phyloP scores from a whole-genome alignment of 2,329 filamentous ascomycete genomes.

The Xylaria sp. region DNA sequence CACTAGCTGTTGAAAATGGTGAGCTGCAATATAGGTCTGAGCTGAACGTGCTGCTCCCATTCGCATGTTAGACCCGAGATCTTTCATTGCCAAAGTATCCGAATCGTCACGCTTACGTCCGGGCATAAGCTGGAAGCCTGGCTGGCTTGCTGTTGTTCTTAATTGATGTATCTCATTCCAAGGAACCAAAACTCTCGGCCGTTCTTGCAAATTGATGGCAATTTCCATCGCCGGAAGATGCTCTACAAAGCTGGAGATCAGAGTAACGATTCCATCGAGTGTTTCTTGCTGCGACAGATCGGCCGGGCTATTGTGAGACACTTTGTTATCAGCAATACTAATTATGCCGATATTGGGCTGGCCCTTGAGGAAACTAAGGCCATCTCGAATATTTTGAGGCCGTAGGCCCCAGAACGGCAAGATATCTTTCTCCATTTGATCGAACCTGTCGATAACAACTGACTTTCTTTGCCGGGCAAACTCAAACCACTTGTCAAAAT shows the following conservation, averaged over 20 bases:
- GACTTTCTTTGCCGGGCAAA: constrained; percentile 77
- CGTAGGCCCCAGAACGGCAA: constrained; percentile 81
- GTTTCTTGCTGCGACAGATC: constrained; percentile 51
- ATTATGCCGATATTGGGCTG: constrained; percentile 60
- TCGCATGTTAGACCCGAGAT: constrained; percentile 13
- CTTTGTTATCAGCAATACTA: constrained; percentile 73
- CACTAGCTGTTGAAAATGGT: constrained; percentile 49
- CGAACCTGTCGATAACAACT: constrained; percentile 81
- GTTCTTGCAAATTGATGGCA: constrained; percentile 82
- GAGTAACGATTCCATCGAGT: constrained; percentile 64
- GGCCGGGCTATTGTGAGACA: constrained; percentile 54
- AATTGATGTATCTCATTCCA: constrained; percentile 67
- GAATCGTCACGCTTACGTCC: constrained; percentile 47
- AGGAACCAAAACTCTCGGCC: constrained; percentile 77
- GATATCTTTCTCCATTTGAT: constrained; percentile 79
- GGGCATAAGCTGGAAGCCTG: constrained; percentile 63
- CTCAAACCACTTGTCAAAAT: constrained; percentile 87
- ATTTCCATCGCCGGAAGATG: constrained; percentile 86
- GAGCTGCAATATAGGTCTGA: constrained; percentile 41
- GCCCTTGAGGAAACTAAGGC: constrained; percentile 56
- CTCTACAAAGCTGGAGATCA: constrained; percentile 77
- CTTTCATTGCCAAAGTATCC: constrained; percentile 20
- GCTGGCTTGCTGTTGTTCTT: constrained; percentile 46
- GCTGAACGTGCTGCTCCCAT: constrained; percentile 13
- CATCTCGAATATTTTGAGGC: constrained; percentile 73